Conservation (phyloP, 176 grass and related monocot genomes). For the Paspalum notatum region DNA sequence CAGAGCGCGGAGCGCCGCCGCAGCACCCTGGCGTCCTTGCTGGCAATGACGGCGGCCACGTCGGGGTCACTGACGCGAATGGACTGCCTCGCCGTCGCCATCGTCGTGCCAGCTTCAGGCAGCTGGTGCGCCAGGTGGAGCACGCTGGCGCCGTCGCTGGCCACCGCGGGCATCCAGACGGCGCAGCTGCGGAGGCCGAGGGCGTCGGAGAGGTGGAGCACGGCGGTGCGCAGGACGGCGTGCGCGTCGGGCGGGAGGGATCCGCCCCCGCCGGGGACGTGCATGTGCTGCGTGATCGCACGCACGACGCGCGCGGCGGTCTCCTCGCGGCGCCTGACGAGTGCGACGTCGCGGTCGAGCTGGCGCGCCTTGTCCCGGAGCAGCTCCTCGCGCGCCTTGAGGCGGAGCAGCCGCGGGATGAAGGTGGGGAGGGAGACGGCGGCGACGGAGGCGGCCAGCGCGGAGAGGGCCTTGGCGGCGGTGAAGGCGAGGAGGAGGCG, state of each 20-base stretch:
- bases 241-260: conserved; percentile 20
- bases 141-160: not conserved
- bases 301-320: conserved; percentile 56
- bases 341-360: conserved; percentile 56
- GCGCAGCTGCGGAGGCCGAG: conserved; percentile 58
- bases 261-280: not conserved
- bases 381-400: conserved; percentile 65
- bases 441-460: conserved; percentile 54
- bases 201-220: conserved; percentile 73
- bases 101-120: not conserved
- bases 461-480: conserved; percentile 57
- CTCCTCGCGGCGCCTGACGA: conserved; percentile 61
- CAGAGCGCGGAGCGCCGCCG: conserved; percentile 41
- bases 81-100: not conserved
- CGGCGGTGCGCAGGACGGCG: conserved; percentile 64
- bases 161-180: conserved; percentile 67
- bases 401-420: conserved; percentile 66
- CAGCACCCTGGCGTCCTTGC: conserved; percentile 58
- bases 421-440: conserved; percentile 61
- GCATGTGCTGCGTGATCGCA: conserved; percentile 61
- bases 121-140: conserved; percentile 59
- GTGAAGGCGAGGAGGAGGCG: conserved; percentile 55
- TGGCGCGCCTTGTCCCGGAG: conserved; percentile 60
- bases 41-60: conserved; percentile 49
- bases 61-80: conserved; percentile 45